Base-by-base conservation (phyloP, 2,329 filamentous ascomycete species). In the Pyrenophora seminiperda region DNA sequence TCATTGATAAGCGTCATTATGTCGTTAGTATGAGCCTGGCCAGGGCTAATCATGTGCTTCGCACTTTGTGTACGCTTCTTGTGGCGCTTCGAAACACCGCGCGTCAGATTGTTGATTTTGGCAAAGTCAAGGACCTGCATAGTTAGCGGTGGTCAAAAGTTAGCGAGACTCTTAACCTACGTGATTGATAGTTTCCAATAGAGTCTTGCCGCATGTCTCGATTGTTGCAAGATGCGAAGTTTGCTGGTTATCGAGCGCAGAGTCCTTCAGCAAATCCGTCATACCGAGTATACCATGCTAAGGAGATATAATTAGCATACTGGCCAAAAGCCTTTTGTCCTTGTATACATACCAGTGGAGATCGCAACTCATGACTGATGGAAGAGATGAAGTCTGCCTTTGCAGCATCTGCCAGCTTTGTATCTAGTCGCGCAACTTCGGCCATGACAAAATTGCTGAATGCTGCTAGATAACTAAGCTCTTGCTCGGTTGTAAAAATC, bases 341-440 rank as follows among this genome's bases (percentile, higher is more conserved):
- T 18, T 14, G 17, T 10, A 29, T 22, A 50, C 50, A 13, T 53
- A 53, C 50, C 0, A 87, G 71, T 0, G 84, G 84, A 2, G 80
- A 83, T 4, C 84, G 76, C 11, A 87, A 68, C 61, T 87, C 84
- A 59, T 87, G 84, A 3, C 80, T 83, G 5, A 87, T 78, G 1
- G 80, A 84, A 0, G 81, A 80, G 6, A 87, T 76, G 29, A 84
- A 80, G 48, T 85, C 82, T 1, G 79, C 78, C 62, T 84, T 85
- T 33, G 81, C 81, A 39, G 64, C 61, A 40, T 74, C 71, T 13
- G 71, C 70, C 7, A 68, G 47, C 17, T 70, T 70, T n/a, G 70
- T 71, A 32, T 75, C 70, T 5, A 75, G 38, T 13, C 71, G 64
- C 34, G 70, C 67, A 3, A 75, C 64, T 37, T 74, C 73, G 6